Percentiles rank a stretch among this genome's conserved stretches.
Evolutionary conservation across 768 basidiomycete genomes (phyloP).

Genomic region (Tremella yokohamensis): DNA sequence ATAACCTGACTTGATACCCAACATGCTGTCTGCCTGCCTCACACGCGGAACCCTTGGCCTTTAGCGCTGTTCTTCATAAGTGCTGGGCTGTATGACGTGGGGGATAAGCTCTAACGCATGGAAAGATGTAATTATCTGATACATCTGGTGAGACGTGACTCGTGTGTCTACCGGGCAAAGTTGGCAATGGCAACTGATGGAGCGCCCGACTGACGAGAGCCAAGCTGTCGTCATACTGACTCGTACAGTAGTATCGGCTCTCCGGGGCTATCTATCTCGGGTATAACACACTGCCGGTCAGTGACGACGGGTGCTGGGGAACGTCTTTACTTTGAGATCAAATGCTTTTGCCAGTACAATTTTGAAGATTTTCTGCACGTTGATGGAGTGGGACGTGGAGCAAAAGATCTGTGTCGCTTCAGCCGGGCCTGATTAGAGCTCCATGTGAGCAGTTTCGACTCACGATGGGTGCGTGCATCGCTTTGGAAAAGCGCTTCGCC

Average conservation of each 20-base stretch:
- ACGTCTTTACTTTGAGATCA: slow-evolving; percentile 63
- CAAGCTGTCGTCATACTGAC: slow-evolving; percentile 49
- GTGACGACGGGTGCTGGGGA: neutral
- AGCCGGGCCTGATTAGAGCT: neutral
- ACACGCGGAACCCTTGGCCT: no score
- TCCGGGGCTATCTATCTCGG: slow-evolving; percentile 93
- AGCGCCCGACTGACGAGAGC: no score
- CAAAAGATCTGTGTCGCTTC: slow-evolving; percentile 70
- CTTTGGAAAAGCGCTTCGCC: slow-evolving; percentile 96
- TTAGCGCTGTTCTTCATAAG: no score
- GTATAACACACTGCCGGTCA: slow-evolving; percentile 74
- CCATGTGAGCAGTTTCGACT: slow-evolving; percentile 3
- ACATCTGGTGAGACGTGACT: no score
- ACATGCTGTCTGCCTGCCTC: no score
- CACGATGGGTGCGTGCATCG: slow-evolving; percentile 94
- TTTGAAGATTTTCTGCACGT: slow-evolving; percentile 85
- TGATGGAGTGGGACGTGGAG: slow-evolving; percentile 97
- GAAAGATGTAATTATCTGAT: no score
- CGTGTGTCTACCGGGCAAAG: no score
- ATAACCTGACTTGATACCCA: no score
- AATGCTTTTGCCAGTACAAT: slow-evolving; percentile 62
- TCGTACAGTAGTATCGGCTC: slow-evolving; percentile 94
- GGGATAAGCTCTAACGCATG: no score
- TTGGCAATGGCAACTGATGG: no score
- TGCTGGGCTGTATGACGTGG: no score